Base-by-base conservation (phyloP, 2,329 filamentous ascomycete species). In the Trichoderma atroviride region DNA sequence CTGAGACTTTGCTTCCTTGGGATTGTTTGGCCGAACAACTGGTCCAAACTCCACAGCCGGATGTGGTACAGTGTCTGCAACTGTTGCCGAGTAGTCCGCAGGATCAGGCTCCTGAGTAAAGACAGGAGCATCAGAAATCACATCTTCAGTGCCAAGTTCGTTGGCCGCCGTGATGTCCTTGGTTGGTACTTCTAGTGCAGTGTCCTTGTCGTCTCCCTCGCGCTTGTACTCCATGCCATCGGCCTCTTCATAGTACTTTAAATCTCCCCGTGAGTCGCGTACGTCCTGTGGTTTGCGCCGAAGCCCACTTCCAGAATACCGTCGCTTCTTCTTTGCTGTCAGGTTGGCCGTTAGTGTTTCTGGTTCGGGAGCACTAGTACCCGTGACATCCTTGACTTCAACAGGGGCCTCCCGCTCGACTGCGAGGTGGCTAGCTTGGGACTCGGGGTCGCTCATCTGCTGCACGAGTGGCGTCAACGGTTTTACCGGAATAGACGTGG, bases 221-320 rank as follows among this genome's bases (percentile, higher is more conserved):
- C 92, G 91, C 71, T 89, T 89, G 79, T 95, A 94, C 2, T 89
- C 92, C 53, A 89, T 89, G 75, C 96, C 95, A 27, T 94, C 93
- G 33, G 95, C 93, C 74, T 96, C 92, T 75, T 97, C 94, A 75
- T 92, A 94, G 74, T 94, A 97, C 78, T 97, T 90, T n/a, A 97
- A 84, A 72, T 92, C 87, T n/a, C 93, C 91, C 64, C 91, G 85
- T 11, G 87, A 85, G 14, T 90, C 87, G 22, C 86, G 86, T 7
- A 97, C 91, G 72, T 93, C 92, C 68, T 87, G 83, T 29, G 92
- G 91, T 75, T 92, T 90, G 70, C 88, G 84, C 43, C 92, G 89
- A 31, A 97, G 85, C 5, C 93, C 94, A 72, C 93, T 93, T 60
- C 94, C 94, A 6, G 94, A 97, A 79, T 96, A 96, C 29, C 95